These are phyloP conservation scores for Coemansia guatemalensis DNA, from an alignment of 192 early-diverging fungal species.

Conservation along the genomic window DNA sequence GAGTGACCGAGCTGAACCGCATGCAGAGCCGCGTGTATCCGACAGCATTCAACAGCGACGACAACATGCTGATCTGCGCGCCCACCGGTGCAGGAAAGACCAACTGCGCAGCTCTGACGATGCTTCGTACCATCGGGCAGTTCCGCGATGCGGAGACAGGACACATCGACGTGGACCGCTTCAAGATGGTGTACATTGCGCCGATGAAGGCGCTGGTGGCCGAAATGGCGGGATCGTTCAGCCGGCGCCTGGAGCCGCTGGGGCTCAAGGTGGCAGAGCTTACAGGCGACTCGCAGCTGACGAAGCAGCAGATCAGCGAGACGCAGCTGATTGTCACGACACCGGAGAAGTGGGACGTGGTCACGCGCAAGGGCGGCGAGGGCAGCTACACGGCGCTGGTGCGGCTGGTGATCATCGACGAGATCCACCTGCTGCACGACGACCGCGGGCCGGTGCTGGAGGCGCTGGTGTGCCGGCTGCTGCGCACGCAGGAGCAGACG, in stretches of 20 bases:
- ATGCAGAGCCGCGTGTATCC: conserved; percentile 89
- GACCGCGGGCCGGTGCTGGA: conserved; percentile 96
- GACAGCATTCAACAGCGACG: conserved; percentile 84
- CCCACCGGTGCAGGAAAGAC: conserved; percentile 99
- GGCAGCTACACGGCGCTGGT: conserved; percentile 88
- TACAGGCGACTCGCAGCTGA: conserved; percentile 94
- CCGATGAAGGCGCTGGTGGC: conserved; percentile 99
- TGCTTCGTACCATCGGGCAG: conserved; percentile 85
- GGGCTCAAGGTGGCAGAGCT: conserved; percentile 94
- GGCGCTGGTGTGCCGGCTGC: conserved; percentile 82
- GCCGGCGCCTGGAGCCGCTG: conserved; percentile 66
- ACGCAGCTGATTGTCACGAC: conserved; percentile 98
- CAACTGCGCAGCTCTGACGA: conserved; percentile 95
- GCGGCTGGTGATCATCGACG: conserved; percentile 91
- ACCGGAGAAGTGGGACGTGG: conserved; percentile 99
- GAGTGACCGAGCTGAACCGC: conserved; percentile 76
- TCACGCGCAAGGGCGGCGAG: conserved; percentile 94
- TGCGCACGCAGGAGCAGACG: conserved; percentile 85
- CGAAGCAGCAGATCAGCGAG: conserved; percentile 93
- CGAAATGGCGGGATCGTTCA: conserved; percentile 95
- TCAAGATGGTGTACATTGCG: conserved; percentile 99
- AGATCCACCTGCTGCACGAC: conserved; percentile 96
- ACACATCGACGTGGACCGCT: conserved; percentile 72
- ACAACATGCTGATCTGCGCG: conserved; percentile 95
- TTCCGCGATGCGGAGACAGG: conserved; percentile 72